phyloP scores from a whole-genome alignment of 2,329 filamentous ascomycete species.

The Aspergillus thermomutatus region DNA sequence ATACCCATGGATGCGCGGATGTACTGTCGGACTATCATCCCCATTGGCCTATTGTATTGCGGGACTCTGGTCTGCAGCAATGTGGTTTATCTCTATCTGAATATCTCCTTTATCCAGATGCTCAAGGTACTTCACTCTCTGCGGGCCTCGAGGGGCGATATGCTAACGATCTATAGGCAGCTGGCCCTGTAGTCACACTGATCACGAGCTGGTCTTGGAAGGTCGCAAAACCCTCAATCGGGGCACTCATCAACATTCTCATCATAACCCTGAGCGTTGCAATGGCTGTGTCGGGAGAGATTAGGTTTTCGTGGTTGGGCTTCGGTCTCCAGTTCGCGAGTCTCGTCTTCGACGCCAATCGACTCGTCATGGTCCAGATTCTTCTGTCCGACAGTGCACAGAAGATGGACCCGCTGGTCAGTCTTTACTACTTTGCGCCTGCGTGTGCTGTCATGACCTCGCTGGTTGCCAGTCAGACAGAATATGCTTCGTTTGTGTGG shows the following conservation, averaged over 20 bases:
- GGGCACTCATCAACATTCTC: conserved; percentile 82
- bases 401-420: conserved; percentile 82
- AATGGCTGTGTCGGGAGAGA: conserved; percentile 87
- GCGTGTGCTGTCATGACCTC: conserved; percentile 76
- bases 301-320: conserved; percentile 67
- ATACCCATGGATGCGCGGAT: conserved; percentile 91
- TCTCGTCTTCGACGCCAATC: conserved; percentile 71
- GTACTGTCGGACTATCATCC: conserved; percentile 85
- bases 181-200: conserved; percentile 88
- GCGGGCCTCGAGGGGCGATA: not conserved
- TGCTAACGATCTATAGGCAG: conserved; percentile 57
- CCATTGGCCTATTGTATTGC: conserved; percentile 92
- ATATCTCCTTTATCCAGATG: conserved; percentile 97
- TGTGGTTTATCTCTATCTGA: conserved; percentile 88
- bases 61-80: conserved; percentile 94
- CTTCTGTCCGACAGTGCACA: conserved; percentile 69
- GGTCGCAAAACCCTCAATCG: conserved; percentile 72
- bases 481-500: conserved; percentile 53
- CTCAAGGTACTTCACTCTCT: conserved; percentile 66
- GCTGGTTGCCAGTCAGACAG: conserved; percentile 61
- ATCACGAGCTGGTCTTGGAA: conserved; percentile 81
- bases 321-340: conserved; percentile 66
- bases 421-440: conserved; percentile 83
- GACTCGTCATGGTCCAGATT: conserved; percentile 77
- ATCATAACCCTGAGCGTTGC: conserved; percentile 89